Base-by-base conservation (phyloP, 345 rosid genomes). In the Sisymbrium irio region DNA sequence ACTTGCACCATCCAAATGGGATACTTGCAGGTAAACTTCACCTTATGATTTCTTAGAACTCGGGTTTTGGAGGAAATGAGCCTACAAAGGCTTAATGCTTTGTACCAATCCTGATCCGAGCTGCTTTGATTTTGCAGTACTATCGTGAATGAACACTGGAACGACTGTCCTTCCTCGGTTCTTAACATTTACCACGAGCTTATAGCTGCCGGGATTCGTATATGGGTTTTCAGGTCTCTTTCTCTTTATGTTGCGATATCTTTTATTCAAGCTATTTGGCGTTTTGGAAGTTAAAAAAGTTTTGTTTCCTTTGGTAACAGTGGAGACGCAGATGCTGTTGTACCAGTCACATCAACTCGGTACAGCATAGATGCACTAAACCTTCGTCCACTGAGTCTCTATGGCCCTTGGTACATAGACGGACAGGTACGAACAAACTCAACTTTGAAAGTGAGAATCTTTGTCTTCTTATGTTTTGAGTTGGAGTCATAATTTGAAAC, bases 141-240 rank as follows among this genome's bases (percentile, higher is more conserved):
- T 11, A 14, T 74, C 37, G 80, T 91, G 47, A 30, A 6, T 69
- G 63, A 0, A 9, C 78, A 91, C 83, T 94, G 97, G 97, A 71
- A 82, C 27, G 98, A 94, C 80, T 81, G 83, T 70, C 79, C 93
- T 9, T 59, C 65, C 14, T 81, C 97, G 7, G 88, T 94, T 78
- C 84, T 94, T 78, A 89, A 91, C 77, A 72, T 93, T 54, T 91
- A 91, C 80, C 85, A 56, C 13, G 92, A 89, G 77, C 97, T 94
- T 78, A 87, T 91, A 51, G 83, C 66, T 33, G 78, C 83, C 9
- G 93, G 97, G 42, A 89, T 94, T 33, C 92, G 89, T 45, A 87
- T 94, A 77, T 94, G 97, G 97, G 76, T 91, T 68, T 94, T 91
- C 96, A 89, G 98, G 98, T 93, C 76, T 73, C 27, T 69, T 37